A percentile compares a stretch with the other conserved stretches of the same genome.
phyloP scores from a whole-genome alignment of 176 grass and related monocot species.

The Chrysopogon serrulatus region DNA sequence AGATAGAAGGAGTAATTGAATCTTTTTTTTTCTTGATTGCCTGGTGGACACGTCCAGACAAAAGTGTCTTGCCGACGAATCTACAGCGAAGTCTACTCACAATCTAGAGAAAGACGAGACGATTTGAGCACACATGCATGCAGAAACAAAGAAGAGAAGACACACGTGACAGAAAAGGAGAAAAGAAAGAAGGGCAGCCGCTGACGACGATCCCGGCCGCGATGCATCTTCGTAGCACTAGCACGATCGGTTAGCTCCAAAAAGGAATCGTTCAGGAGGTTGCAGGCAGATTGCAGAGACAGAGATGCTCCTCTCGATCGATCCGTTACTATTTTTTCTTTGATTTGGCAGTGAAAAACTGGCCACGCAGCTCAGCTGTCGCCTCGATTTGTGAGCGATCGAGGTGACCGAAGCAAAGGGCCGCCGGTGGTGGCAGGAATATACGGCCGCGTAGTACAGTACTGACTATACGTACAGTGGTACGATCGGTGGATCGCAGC shows the following conservation, averaged over 20 bases:
- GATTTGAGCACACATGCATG: neutral
- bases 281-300: neutral
- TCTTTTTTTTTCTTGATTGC: neutral
- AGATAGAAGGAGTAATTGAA: too few relatives aligned
- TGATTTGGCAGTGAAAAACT: neutral
- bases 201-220: neutral
- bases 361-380: neutral
- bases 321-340: neutral
- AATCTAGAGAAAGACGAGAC: neutral
- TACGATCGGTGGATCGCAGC: slow-evolving; percentile 10
- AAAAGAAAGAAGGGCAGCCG: neutral
- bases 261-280: neutral
- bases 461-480: too few relatives aligned
- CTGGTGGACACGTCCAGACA: neutral
- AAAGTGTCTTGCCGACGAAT: neutral
- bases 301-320: neutral
- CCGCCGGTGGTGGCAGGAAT: neutral
- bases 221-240: neutral
- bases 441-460: too few relatives aligned
- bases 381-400: neutral
- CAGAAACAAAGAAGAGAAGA: neutral
- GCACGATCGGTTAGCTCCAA: neutral
- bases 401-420: slow-evolving; percentile 9
- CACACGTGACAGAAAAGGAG: neutral
- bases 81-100: neutral